phyloP scores from a whole-genome alignment of 2,329 filamentous ascomycete genomes.

The Fusarium musae region DNA sequence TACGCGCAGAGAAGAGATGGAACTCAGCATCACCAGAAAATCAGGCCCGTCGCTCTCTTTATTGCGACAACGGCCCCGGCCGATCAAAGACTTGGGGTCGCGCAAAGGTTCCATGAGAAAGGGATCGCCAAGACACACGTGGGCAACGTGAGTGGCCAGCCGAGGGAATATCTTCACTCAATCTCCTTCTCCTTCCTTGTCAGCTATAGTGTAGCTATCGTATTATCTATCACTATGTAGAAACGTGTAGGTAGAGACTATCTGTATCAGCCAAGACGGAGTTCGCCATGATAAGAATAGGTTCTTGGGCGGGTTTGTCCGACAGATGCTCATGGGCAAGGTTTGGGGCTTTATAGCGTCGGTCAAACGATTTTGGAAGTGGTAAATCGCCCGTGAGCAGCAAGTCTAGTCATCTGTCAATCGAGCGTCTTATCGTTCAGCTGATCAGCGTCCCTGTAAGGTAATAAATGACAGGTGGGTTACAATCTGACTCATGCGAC shows the following conservation, averaged over 20 bases:
- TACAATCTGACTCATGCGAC: not conserved
- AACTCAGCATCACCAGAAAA: not conserved
- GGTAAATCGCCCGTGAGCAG: not conserved
- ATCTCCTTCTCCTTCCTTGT: not conserved
- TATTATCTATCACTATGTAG: not conserved
- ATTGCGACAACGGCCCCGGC: conserved; percentile 9
- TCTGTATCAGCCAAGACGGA: conserved; percentile 3
- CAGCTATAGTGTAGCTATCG: not conserved
- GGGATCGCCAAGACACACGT: conserved; percentile 44
- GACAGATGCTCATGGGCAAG: conserved; percentile 30
- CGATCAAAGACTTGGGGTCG: conserved; percentile 19
- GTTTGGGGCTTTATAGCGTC: conserved; percentile 20
- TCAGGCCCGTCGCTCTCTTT: conserved; percentile 28
- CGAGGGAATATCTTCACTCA: conserved; percentile 4
- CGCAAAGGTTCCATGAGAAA: conserved; percentile 26
- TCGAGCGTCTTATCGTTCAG: not conserved
- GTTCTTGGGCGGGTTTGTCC: conserved; percentile 2
- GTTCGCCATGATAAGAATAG: not conserved
- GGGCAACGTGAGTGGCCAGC: conserved; percentile 40
- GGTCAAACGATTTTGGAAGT: conserved; percentile 3
- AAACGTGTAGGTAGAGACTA: not conserved
- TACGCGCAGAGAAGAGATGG: not conserved
- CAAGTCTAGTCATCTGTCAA: not conserved
- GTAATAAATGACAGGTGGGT: not conserved
- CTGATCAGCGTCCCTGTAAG: not conserved